phyloP scores from a whole-genome alignment of 352 stramenopile genomes.

The Phytophthora cactorum region DNA sequence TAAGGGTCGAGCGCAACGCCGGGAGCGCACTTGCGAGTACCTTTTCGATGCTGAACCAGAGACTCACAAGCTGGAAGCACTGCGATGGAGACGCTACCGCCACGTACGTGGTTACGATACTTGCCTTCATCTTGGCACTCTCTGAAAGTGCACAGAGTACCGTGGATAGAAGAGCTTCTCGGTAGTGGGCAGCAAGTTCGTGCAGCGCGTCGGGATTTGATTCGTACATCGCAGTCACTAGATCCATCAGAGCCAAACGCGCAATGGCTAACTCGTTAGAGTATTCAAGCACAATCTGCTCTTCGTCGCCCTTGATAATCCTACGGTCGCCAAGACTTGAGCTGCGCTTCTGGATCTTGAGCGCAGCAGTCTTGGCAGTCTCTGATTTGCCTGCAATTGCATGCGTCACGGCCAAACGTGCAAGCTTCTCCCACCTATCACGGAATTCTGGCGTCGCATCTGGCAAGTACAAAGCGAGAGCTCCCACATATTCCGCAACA shows the following conservation, averaged over 20 bases:
- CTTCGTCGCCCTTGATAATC: constrained; percentile 41
- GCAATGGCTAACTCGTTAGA: constrained; percentile 45
- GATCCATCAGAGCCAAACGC: constrained; percentile 52
- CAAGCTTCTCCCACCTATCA: constrained; percentile 60
- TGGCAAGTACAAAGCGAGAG: constrained; percentile 35
- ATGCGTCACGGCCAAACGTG: constrained; percentile 58
- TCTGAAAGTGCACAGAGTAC: constrained; percentile 65
- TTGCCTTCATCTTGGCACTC: constrained; percentile 55
- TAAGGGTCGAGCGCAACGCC: constrained; percentile 49
- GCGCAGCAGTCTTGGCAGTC: constrained; percentile 46
- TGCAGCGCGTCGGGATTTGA: constrained; percentile 51
- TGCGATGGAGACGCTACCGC: constrained; percentile 36
- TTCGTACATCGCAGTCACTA: constrained; percentile 50
- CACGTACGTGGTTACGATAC: constrained; percentile 66
- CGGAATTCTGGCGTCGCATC: constrained; percentile 35
- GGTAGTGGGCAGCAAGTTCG: constrained; percentile 59
- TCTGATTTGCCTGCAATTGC: constrained; percentile 68
- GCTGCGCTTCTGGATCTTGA: constrained; percentile 63
- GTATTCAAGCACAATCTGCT: constrained; percentile 51
- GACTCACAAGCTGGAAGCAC: constrained; percentile 61
- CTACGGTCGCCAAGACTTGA: constrained; percentile 34
- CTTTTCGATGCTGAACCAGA: constrained; percentile 57
- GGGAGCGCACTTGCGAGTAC: constrained; percentile 46
- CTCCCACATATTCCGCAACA: constrained; percentile 44
- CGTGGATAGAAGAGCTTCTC: constrained; percentile 69